Evolutionary conservation across 495 filamentous ascomycete genomes (phyloP).

Genomic region (Diplogelasinospora grovesii): DNA sequence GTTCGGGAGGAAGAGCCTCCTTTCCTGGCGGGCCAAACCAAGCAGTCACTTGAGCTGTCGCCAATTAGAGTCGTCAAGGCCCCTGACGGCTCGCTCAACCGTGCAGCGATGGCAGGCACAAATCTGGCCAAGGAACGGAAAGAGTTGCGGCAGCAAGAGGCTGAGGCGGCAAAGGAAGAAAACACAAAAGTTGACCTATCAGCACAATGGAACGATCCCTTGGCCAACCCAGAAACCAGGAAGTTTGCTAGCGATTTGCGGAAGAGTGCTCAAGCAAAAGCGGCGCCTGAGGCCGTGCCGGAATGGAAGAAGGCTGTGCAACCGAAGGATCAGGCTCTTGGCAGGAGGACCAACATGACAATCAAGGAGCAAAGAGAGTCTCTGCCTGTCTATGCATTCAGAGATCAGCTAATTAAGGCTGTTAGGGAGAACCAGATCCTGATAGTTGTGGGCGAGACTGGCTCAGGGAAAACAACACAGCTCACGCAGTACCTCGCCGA

Average conservation of each 20-base stretch:
- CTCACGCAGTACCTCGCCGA: slow-evolving; percentile 92
- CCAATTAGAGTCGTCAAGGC: slow-evolving; percentile 96
- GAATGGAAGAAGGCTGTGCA: slow-evolving; percentile 89
- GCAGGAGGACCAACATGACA: slow-evolving; percentile 80
- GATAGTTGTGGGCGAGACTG: slow-evolving; percentile 96
- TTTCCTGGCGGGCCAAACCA: slow-evolving; percentile 92
- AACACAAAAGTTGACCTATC: slow-evolving; percentile 74
- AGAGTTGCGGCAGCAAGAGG: slow-evolving; percentile 83
- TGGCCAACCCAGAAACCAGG: slow-evolving; percentile 74
- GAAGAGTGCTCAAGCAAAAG: slow-evolving; percentile 38
- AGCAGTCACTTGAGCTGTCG: slow-evolving; percentile 87
- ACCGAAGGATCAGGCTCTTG: slow-evolving; percentile 74
- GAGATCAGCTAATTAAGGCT: slow-evolving; percentile 81
- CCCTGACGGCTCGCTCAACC: slow-evolving; percentile 90
- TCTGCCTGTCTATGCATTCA: slow-evolving; percentile 85
- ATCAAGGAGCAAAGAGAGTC: slow-evolving; percentile 94
- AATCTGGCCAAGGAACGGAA: slow-evolving; percentile 83
- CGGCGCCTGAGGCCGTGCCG: slow-evolving; percentile 60
- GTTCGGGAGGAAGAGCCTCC: slow-evolving; percentile 94
- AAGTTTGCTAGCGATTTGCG: slow-evolving; percentile 84
- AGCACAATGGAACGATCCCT: slow-evolving; percentile 94
- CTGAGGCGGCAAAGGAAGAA: slow-evolving; percentile 73
- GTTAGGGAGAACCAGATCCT: slow-evolving; percentile 82
- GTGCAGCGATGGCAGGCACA: slow-evolving; percentile 89
- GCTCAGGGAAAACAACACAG: slow-evolving; percentile 96